Evolutionary conservation across 2,329 filamentous ascomycete species (phyloP).

Genomic region (Mycosphaerella sp.): DNA sequence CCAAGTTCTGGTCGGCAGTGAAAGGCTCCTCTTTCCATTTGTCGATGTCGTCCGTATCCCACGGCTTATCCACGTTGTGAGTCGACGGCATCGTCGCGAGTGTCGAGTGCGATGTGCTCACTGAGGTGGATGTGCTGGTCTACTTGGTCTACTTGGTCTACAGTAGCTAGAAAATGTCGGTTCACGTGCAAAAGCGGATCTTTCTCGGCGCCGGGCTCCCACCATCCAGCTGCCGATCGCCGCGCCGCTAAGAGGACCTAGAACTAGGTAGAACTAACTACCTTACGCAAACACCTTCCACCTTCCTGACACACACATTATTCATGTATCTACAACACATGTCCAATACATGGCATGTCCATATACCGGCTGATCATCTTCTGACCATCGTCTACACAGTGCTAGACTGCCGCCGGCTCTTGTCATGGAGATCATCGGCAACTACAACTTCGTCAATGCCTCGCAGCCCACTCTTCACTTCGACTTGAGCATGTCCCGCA

Average conservation of each 20-base stretch:
- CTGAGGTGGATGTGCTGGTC: neutral
- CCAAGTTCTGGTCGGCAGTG: slow-evolving; percentile 75
- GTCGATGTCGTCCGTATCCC: slow-evolving; percentile 95
- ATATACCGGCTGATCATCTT: too few relatives aligned
- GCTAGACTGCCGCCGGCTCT: neutral
- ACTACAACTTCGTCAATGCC: slow-evolving; percentile 1
- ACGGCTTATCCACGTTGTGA: slow-evolving; percentile 82
- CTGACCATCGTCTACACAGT: neutral
- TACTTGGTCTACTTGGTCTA: too few relatives aligned
- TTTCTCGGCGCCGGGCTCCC: too few relatives aligned
- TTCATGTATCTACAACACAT: too few relatives aligned
- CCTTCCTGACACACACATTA: too few relatives aligned
- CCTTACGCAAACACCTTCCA: too few relatives aligned
- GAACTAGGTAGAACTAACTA: too few relatives aligned
- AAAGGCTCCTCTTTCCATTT: slow-evolving; percentile 92
- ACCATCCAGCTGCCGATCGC: too few relatives aligned
- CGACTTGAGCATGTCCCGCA: slow-evolving; percentile 1
- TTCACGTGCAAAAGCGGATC: too few relatives aligned
- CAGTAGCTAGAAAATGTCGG: too few relatives aligned
- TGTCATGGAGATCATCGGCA: neutral
- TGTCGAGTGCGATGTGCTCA: neutral
- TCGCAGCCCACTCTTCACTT: neutral
- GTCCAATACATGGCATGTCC: too few relatives aligned
- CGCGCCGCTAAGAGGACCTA: too few relatives aligned
- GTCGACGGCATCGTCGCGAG: slow-evolving; percentile 68